phyloP scores from a whole-genome alignment of 176 grass and related monocot genomes.

The Eremochloa ophiuroides region DNA sequence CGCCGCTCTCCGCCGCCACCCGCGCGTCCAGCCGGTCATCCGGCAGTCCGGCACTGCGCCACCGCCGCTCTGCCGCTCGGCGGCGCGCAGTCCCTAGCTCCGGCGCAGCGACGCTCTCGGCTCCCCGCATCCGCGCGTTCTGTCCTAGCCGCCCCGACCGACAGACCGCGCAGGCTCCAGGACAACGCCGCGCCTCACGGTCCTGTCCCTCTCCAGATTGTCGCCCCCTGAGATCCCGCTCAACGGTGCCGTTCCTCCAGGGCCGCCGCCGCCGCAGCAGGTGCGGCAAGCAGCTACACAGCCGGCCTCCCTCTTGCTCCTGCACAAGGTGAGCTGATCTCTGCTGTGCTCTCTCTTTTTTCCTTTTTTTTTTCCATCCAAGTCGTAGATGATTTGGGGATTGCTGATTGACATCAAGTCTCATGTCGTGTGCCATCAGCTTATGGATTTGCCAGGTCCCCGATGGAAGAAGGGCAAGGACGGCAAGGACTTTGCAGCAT shows the following conservation, averaged over 20 bases:
- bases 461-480: conserved; percentile 61
- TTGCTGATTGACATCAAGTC: background rate
- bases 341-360: background rate
- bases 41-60: too few species aligned
- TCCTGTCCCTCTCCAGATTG: background rate
- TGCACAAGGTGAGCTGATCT: background rate
- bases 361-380: too few species aligned
- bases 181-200: background rate
- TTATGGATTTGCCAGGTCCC: conserved; percentile 27
- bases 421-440: background rate
- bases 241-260: background rate
- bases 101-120: too few species aligned
- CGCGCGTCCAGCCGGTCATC: too few species aligned
- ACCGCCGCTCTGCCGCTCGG: too few species aligned
- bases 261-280: background rate
- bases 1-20: too few species aligned
- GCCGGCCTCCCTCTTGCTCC: background rate
- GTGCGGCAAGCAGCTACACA: background rate
- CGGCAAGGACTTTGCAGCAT: conserved; percentile 35
- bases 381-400: background rate
- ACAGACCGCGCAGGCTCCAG: background rate
- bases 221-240: background rate
- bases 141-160: too few species aligned
- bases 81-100: too few species aligned
- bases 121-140: too few species aligned